Evolutionary conservation across 345 rosid species (phyloP).

Genomic region (Camelina laxa): DNA sequence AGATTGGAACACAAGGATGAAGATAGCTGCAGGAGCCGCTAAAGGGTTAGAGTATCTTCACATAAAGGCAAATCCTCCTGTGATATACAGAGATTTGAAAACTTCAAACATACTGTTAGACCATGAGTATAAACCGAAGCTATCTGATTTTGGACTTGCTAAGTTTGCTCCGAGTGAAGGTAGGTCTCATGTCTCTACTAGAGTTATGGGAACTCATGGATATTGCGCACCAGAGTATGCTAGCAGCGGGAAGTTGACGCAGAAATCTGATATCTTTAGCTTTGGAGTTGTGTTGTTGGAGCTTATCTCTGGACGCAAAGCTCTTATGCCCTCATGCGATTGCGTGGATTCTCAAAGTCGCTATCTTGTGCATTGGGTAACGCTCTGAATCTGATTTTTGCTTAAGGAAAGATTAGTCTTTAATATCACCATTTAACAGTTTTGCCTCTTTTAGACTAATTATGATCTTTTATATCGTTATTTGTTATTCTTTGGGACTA

Average conservation of each 20-base stretch:
- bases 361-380: constrained; percentile 65
- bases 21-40: constrained; percentile 65
- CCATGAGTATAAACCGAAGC: constrained; percentile 56
- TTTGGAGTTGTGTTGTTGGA: constrained; percentile 73
- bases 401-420: not conserved
- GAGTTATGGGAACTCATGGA: constrained; percentile 76
- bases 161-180: constrained; percentile 68
- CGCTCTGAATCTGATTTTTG: not conserved
- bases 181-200: constrained; percentile 65
- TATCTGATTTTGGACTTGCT: constrained; percentile 81
- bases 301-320: constrained; percentile 66
- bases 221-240: constrained; percentile 85
- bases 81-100: constrained; percentile 72
- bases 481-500: not conserved
- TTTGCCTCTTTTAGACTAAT: not conserved
- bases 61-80: constrained; percentile 54
- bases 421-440: not conserved
- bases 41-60: constrained; percentile 70
- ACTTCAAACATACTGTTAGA: constrained; percentile 63
- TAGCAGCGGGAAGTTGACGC: constrained; percentile 54
- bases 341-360: constrained; percentile 38
- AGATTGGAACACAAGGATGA: constrained; percentile 71
- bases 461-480: too few relatives aligned
- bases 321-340: constrained; percentile 38
- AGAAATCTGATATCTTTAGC: constrained; percentile 72